Percentiles rank a stretch among this genome's conserved stretches.
Conservation (phyloP, 2,329 filamentous ascomycete species). For the Exophiala aquamarina region DNA sequence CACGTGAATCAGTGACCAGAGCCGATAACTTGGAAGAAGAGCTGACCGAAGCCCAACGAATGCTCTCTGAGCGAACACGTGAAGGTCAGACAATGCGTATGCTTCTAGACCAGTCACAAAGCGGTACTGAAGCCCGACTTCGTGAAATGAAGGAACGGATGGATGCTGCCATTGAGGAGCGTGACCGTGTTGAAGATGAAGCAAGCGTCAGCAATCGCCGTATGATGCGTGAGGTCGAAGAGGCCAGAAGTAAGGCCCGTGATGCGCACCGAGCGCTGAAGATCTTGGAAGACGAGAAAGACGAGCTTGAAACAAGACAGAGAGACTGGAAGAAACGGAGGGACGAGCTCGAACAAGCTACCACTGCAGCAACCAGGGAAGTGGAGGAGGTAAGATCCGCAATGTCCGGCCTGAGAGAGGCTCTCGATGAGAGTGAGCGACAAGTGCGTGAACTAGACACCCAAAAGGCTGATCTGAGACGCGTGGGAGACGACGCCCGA, state of each 20-base stretch:
- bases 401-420: conserved; percentile 73
- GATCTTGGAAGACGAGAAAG: conserved; percentile 69
- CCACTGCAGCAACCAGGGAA: conserved; percentile 70
- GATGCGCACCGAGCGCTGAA: conserved; percentile 79
- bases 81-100: conserved; percentile 95
- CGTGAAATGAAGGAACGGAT: conserved; percentile 86
- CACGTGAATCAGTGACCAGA: conserved; percentile 82
- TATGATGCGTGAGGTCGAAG: conserved; percentile 79
- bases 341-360: conserved; percentile 72
- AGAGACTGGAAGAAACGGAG: conserved; percentile 71
- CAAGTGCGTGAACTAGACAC: conserved; percentile 81
- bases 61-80: conserved; percentile 82
- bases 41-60: conserved; percentile 79
- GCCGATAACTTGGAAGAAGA: conserved; percentile 90
- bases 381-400: conserved; percentile 72
- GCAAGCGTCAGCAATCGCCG: conserved; percentile 74
- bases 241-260: conserved; percentile 73
- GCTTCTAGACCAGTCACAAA: conserved; percentile 81
- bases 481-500: conserved; percentile 75
- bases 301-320: conserved; percentile 72
- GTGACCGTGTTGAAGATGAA: conserved; percentile 90
- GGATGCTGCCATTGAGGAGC: conserved; percentile 88
- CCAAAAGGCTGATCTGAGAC: conserved; percentile 73
- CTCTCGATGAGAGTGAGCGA: conserved; percentile 83
- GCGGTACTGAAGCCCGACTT: conserved; percentile 75